phyloP scores from a whole-genome alignment of 1,284 basidiomycete species.

The Cutaneotrichosporon sp. region DNA sequence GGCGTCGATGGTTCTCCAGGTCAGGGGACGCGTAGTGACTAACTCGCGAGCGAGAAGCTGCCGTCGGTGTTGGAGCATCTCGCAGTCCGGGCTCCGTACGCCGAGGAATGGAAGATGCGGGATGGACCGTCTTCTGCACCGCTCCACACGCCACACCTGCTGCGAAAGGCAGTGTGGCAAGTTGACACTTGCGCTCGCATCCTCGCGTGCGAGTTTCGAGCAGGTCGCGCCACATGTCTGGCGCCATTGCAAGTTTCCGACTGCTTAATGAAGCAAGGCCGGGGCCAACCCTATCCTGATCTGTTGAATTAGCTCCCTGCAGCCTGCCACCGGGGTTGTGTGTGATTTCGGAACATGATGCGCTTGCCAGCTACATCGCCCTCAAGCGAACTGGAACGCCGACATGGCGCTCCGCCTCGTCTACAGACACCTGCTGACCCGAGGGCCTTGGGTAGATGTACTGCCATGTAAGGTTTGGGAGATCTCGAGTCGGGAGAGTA shows the following conservation, averaged over 20 bases:
- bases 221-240: neutral
- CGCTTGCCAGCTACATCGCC: too few species aligned
- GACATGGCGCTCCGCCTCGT: too few species aligned
- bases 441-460: neutral
- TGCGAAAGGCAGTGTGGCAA: neutral
- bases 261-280: neutral
- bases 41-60: neutral
- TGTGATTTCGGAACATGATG: too few species aligned
- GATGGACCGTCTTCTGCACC: neutral
- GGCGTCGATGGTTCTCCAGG: too few species aligned
- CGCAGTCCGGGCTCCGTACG: too few species aligned
- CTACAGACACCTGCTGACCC: too few species aligned
- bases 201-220: neutral
- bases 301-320: neutral
- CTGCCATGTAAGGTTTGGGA: neutral
- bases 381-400: too few species aligned
- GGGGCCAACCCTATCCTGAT: neutral
- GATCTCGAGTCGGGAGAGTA: too few species aligned
- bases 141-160: neutral
- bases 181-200: neutral
- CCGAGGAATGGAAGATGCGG: neutral
- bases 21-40: neutral
- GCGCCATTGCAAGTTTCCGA: too few species aligned
- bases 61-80: neutral
- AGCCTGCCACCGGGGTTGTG: neutral